A percentile compares a stretch with the other conserved stretches of the same genome.
Conservation (phyloP, 257 asterid genomes). For the Penstemon newberryi region DNA sequence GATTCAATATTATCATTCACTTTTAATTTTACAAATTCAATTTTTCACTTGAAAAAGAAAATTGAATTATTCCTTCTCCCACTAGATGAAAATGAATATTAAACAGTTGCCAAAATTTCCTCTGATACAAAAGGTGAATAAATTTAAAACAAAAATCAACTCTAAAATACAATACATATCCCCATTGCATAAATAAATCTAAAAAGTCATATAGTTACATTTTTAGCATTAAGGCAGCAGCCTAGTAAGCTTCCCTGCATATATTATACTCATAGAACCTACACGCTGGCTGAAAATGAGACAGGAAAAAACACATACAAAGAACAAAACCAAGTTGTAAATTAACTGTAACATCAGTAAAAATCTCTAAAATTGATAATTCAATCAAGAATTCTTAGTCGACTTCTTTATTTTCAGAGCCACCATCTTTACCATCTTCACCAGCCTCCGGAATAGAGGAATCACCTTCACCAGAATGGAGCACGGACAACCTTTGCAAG, state of each 20-base stretch:
- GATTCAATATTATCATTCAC: too few relatives aligned
- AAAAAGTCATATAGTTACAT: background rate
- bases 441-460: too few relatives aligned
- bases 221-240: background rate
- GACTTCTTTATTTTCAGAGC: constrained; percentile 29
- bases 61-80: too few relatives aligned
- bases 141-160: too few relatives aligned
- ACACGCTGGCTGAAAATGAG: too few relatives aligned
- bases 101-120: too few relatives aligned
- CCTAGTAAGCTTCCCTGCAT: background rate
- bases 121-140: too few relatives aligned
- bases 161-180: too few relatives aligned
- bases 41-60: too few relatives aligned
- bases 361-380: constrained; percentile 23
- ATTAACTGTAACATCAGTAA: background rate
- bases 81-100: too few relatives aligned
- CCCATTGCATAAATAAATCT: background rate
- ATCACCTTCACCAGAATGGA: constrained; percentile 30
- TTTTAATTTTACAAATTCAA: too few relatives aligned
- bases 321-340: background rate
- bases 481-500: constrained; percentile 31
- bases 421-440: constrained; percentile 27
- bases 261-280: too few relatives aligned
- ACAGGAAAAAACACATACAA: background rate
- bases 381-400: constrained; percentile 28